Base-by-base conservation (phyloP, 2,329 filamentous ascomycete species). In the Onygenales sp. region DNA sequence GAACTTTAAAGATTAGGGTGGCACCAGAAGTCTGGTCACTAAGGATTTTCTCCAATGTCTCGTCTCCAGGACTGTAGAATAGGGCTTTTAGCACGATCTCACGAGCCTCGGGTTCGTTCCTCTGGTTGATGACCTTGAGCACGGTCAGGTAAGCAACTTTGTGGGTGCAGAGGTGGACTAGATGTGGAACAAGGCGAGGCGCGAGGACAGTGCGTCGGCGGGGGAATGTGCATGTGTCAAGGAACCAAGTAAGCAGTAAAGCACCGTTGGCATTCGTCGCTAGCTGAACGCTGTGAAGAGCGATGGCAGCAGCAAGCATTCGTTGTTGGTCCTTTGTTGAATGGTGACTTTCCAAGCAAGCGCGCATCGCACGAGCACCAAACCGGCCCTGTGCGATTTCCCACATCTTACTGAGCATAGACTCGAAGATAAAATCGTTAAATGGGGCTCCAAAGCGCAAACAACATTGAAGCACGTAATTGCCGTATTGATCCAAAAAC, bases 71-170 rank as follows among this genome's bases (percentile, higher is more conserved):
- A 7, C 88, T 90, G 72, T 95, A 95, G 79, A 98, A 97, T 36
- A 98, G 76, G 2, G 92, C 91, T 67, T 89, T 86, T 42, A 97
- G 77, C 41, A 98, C 89, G 47, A 82, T 87, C 64, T 98, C 92
- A 10, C 93, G 83, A 3, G 93, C 93, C 57, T 97, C 92, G 0
- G 88, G 80, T 72, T 98, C 93, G 36, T 91, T 88, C 66, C 95
- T 90, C 71, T 98, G 93, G 68, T 98, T 98, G 71, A 98, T 95
- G 50, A 97, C 90, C 75, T 98, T 98, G 54, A 98, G 78, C 1
- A 98, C 92, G 0, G 93, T 98, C 57, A 97, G 78, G 66, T 97
- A 97, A 0, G 93, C 93, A 53, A 98, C 92, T 77, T 97, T 97
- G 78, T 98, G 93, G 0, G 93, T 97, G 78, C 93, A 97, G 6